A percentile compares a stretch with the other conserved stretches of the same genome.
These are phyloP conservation scores for Alternaria sp. DNA, from an alignment of 2,329 filamentous ascomycete species.

Conservation along the genomic window DNA sequence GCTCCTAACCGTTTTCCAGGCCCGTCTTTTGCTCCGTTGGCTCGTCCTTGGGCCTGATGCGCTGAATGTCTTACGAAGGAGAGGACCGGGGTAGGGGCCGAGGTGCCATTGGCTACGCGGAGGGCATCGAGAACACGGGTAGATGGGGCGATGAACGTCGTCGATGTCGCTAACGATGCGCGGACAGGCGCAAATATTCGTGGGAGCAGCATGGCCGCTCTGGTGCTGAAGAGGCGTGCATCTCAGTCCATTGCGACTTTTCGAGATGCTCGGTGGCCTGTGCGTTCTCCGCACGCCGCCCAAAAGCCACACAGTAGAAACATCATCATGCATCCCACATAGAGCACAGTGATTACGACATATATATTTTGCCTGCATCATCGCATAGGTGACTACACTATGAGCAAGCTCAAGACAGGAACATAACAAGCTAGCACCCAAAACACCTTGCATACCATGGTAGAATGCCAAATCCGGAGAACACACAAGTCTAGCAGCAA, in stretches of 20 bases:
- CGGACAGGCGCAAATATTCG: constrained; percentile 50
- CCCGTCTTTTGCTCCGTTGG: constrained; percentile 75
- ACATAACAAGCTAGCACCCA: constrained; percentile 25
- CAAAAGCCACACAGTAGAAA: not conserved
- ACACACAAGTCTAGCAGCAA: constrained; percentile 21
- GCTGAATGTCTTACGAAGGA: constrained; percentile 67
- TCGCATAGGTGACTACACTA: constrained; percentile 20
- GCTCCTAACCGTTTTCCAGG: constrained; percentile 90
- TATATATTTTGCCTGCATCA: constrained; percentile 5
- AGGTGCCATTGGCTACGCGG: constrained; percentile 44
- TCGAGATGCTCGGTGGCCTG: constrained; percentile 30
- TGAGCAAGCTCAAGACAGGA: constrained; percentile 24
- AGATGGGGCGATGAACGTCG: constrained; percentile 34
- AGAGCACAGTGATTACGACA: not conserved
- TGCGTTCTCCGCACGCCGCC: constrained; percentile 13
- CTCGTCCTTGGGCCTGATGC: constrained; percentile 71
- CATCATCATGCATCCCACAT: not conserved
- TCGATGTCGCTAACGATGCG: constrained; percentile 38
- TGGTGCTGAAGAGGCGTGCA: constrained; percentile 22
- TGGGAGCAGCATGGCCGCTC: constrained; percentile 52
- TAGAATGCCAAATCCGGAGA: constrained; percentile 29
- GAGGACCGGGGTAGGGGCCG: constrained; percentile 48
- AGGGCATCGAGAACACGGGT: constrained; percentile 44
- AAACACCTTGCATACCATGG: constrained; percentile 26
- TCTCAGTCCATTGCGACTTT: constrained; percentile 36